phyloP scores from a whole-genome alignment of 2,329 filamentous ascomycete species.

The Mollisiaceae sp. region DNA sequence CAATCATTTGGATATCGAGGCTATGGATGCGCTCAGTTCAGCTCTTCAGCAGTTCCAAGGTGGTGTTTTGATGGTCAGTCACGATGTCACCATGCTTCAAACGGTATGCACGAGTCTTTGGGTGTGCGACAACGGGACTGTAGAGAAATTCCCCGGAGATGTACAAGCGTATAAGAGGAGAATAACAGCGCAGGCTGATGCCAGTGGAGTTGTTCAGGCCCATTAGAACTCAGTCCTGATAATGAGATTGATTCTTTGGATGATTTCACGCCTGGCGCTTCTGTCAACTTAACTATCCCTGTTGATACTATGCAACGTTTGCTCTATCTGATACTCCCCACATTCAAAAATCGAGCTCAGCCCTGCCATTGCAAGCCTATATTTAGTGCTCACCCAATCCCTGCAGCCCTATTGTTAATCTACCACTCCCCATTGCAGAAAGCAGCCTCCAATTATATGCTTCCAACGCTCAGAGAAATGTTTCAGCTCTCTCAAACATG shows the following conservation, averaged over 20 bases:
- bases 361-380: neutral
- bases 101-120: constrained; percentile 93
- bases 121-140: constrained; percentile 93
- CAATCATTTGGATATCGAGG: constrained; percentile 98
- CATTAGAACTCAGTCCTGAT: constrained; percentile 31
- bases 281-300: neutral
- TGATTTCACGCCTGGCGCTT: neutral
- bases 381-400: constrained; percentile 1
- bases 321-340: neutral
- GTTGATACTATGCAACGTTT: neutral
- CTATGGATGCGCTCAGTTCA: constrained; percentile 88
- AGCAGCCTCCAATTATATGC: neutral
- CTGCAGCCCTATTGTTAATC: neutral
- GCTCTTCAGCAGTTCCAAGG: constrained; percentile 88
- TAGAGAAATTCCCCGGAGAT: constrained; percentile 94
- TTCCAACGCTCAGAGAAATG: neutral
- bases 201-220: constrained; percentile 71
- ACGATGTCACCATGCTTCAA: constrained; percentile 99
- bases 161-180: constrained; percentile 98
- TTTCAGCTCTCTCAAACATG: neutral
- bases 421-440: neutral
- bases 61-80: constrained; percentile 96
- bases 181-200: constrained; percentile 87
- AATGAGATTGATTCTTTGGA: neutral
- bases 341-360: neutral